phyloP scores from a whole-genome alignment of 75 land plant species.

The Pinus albicaulis region DNA sequence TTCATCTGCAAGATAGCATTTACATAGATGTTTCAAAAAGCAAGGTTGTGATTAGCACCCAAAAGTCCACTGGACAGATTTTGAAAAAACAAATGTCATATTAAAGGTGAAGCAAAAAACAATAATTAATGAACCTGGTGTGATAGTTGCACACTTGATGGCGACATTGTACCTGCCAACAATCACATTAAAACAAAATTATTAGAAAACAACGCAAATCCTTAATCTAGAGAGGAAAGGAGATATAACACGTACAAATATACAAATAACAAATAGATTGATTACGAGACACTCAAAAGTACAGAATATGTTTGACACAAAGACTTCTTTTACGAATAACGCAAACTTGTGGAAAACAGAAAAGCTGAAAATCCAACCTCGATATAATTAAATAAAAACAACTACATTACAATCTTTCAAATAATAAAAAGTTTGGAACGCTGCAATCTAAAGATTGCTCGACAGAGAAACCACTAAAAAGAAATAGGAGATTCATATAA shows the following conservation, averaged over 20 bases:
- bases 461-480: no score
- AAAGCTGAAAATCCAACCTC: no score
- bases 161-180: constrained; percentile 89
- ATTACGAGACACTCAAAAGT: no score
- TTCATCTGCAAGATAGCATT: constrained; percentile 59
- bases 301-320: no score
- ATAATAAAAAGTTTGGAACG: no score
- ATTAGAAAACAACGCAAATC: background rate
- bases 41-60: background rate
- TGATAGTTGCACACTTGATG: constrained; percentile 97
- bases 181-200: background rate
- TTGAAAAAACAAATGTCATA: background rate
- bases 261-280: background rate
- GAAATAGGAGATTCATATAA: no score
- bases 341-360: no score
- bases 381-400: no score
- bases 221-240: background rate
- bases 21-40: constrained; percentile 2
- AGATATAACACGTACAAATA: background rate
- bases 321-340: no score
- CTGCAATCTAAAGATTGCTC: no score
- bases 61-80: background rate
- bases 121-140: constrained; percentile 64
- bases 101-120: constrained; percentile 1
- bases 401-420: no score